Base-by-base conservation (phyloP, 495 filamentous ascomycete species). In the Podospora anserina region DNA sequence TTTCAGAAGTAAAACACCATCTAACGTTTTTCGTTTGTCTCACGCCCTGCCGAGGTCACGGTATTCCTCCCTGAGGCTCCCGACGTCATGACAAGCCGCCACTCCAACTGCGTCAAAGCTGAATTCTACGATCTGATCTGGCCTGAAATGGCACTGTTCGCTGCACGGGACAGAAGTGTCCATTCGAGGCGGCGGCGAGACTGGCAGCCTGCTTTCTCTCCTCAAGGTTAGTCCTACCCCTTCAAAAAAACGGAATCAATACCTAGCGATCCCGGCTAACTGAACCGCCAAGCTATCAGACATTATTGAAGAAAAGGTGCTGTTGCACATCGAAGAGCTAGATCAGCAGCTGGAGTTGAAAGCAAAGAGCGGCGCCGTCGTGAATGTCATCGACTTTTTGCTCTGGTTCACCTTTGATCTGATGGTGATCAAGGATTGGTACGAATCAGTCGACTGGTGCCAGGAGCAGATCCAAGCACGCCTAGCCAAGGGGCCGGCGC, bases 401-500 rank as follows among this genome's bases (percentile, higher is more conserved):
- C 72, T 74, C 34, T 81, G 74, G 71, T 79, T 78, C 34, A 54
- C 58, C 18, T 63, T 67, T 54, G 66, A 62, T 27, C 23, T 67
- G 13, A 67, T 67, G 66, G 59, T 78, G 0, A 70, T 78, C 20
- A 63, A 66, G 7, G 74, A 82, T 11, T 80, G 80, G 71, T 73
- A 62, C 18, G 57, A 11, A 4, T 77, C 78, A 70, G 34, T 79
- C 20, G 60, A 70, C 0, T 81, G 75, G 65, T 80, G 77, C 60
- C 70, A 77, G 23, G 63, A 74, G 3, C 71, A 74, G 5, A 83
- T 83, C 75, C 27, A 66, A 3, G 69, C 76, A 20, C 71, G 80
- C 3, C 71, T 81, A 64, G 65, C 54, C 16, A 66, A 39, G 27
- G 19, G 19, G 11, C 28, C 53, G 13, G 30, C 58, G 27, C 27